These are phyloP conservation scores for Urtica urens DNA, from an alignment of 306 rosid species.

Conservation along the genomic window DNA sequence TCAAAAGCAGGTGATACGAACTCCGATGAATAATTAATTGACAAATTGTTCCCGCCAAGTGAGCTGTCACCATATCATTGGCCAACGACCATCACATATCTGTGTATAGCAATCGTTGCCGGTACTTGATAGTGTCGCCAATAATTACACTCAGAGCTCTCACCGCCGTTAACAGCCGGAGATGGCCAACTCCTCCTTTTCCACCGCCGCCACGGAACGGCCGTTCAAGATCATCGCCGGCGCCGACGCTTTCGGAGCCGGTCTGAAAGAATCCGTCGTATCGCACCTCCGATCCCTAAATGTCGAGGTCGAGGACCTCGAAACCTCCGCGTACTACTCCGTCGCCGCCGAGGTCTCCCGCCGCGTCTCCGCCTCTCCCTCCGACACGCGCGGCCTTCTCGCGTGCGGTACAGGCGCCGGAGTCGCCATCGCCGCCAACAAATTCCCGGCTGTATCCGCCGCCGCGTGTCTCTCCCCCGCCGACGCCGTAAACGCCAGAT, in stretches of 20 bases:
- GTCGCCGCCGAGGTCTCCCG: constrained; percentile 82
- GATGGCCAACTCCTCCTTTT: not conserved
- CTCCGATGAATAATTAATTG: too few relatives aligned
- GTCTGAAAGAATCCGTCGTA: constrained; percentile 59
- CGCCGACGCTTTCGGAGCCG: constrained; percentile 57
- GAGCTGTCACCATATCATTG: too few relatives aligned
- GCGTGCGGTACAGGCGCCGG: constrained; percentile 88
- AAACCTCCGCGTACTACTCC: constrained; percentile 71
- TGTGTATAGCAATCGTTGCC: too few relatives aligned
- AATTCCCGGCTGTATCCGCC: constrained; percentile 68
- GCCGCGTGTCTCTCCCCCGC: constrained; percentile 48
- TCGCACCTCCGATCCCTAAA: constrained; percentile 59
- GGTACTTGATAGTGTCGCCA: too few relatives aligned
- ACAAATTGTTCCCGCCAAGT: too few relatives aligned
- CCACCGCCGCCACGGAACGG: constrained; percentile 5
- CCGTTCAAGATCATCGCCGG: constrained; percentile 58
- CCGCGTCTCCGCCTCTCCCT: constrained; percentile 43
- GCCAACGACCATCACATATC: too few relatives aligned
- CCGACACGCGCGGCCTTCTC: constrained; percentile 47
- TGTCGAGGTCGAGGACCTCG: constrained; percentile 72
- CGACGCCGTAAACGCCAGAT: constrained; percentile 63
- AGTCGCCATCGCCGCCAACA: constrained; percentile 84
- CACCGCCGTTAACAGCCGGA: too few relatives aligned
- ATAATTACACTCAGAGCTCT: too few relatives aligned
- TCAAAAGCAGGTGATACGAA: too few relatives aligned